Base-by-base conservation (phyloP, 2,329 filamentous ascomycete genomes). In the Aspergillus niger region DNA sequence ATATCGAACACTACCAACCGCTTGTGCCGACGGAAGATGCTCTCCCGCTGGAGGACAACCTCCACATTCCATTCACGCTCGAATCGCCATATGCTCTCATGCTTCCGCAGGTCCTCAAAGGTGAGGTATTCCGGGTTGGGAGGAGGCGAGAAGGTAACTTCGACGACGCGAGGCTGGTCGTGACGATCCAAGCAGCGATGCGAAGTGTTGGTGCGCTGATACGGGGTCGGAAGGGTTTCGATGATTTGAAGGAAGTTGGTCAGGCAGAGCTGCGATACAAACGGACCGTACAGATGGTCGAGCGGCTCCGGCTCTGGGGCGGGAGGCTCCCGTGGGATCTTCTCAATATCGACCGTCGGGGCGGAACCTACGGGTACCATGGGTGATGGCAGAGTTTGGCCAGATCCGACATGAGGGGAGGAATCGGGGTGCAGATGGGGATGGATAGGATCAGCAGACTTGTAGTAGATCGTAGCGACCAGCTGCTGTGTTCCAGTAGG, bases 1-100 rank as follows among this genome's bases (percentile, higher is more conserved):
- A 99, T 99, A 76, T 99, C 95, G 72, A 99, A 99, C 32, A 97
- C 91, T 3, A 94, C 92, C 10, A 98, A 82, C 8, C 94, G 86
- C 66, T 93, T 93, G 76, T 96, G 86, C 28, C 89, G 85, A 60
- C 92, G 83, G 81, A 89, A 92, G 32, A 94, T 82, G 30, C 81
- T 85, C 72, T 94, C 91, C 43, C 77, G 77, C 76, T 96, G 91
- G 63, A 96, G 82, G 20, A 91, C 86, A 13, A 94, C 89, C 76
- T 96, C 91, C 43, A 95, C 89, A 70, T 92, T 93, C 91, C 91
- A 96, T 74, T 94, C 90, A 64, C 87, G 85, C 83, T 96, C 91
- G 70, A 96, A 96, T 17, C 88, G 85, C 80, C 91, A 92, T 61
- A 96, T 87, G 61, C 87, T 86, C 78, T 94, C 91, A 74, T 96